Evolutionary conservation across 129 eudicot genomes (phyloP).

Genomic region (Lactuca saligna): DNA sequence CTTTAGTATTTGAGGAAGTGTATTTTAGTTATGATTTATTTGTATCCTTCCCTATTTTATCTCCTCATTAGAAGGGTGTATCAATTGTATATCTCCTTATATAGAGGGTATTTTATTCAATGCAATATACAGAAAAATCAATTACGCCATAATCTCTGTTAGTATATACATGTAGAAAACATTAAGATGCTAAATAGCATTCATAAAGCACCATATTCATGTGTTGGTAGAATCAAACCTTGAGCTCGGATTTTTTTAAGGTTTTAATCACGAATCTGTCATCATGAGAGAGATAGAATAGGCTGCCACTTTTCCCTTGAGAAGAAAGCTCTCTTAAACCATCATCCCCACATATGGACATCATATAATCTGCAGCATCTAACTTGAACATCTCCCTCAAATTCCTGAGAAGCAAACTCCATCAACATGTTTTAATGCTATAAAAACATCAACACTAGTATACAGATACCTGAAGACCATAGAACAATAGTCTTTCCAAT

Average conservation of each 20-base stretch:
- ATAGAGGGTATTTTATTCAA: too few species aligned
- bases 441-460: too few species aligned
- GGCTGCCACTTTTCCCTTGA: constrained; percentile 98
- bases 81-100: too few species aligned
- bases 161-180: too few species aligned
- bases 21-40: too few species aligned
- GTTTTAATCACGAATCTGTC: constrained; percentile 95
- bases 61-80: too few species aligned
- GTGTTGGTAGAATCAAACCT: constrained; percentile 42
- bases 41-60: too few species aligned
- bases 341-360: constrained; percentile 99
- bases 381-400: constrained; percentile 96
- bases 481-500: constrained; percentile 99
- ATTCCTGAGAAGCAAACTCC: constrained; percentile 53
- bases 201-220: too few species aligned
- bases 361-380: constrained; percentile 98
- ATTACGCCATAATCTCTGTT: too few species aligned
- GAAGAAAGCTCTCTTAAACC: constrained; percentile 94
- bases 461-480: constrained; percentile 90
- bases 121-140: too few species aligned
- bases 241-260: constrained; percentile 65
- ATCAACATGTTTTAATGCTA: not conserved
- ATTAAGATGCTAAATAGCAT: too few species aligned
- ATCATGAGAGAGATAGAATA: constrained; percentile 86
- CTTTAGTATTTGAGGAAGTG: too few species aligned